These are phyloP conservation scores for Stephania cephalantha DNA, from an alignment of 164 flowering plant species.

Conservation along the genomic window DNA sequence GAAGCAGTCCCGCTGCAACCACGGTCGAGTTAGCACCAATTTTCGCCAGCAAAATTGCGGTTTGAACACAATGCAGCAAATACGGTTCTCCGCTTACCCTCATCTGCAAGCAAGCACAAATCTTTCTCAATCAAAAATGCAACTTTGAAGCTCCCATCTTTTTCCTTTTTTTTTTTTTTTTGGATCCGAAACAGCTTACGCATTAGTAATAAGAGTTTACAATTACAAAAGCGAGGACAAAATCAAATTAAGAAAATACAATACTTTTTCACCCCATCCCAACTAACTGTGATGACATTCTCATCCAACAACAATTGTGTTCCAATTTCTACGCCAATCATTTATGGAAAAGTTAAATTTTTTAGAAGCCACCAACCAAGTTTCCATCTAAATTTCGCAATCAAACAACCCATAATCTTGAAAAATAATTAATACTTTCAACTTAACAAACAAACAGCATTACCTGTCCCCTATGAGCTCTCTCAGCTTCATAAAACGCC, in stretches of 20 bases:
- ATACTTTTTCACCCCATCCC: too few relatives aligned
- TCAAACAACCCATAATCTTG: not conserved
- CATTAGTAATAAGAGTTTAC: too few relatives aligned
- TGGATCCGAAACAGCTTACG: too few relatives aligned
- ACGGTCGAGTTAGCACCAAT: conserved; percentile 87
- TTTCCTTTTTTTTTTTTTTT: too few relatives aligned
- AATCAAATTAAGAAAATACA: too few relatives aligned
- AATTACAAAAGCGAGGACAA: too few relatives aligned
- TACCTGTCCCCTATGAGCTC: conserved; percentile 98
- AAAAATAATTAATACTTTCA: not conserved
- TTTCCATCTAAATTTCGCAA: not conserved
- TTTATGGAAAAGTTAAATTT: too few relatives aligned
- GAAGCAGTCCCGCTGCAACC: conserved; percentile 92
- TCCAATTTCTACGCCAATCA: too few relatives aligned
- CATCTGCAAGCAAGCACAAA: conserved; percentile 39
- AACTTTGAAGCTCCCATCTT: not conserved
- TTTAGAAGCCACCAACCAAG: not conserved
- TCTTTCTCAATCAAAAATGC: conserved; percentile 1
- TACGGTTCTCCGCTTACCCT: conserved; percentile 94
- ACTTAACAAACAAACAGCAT: not conserved
- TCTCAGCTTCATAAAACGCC: conserved; percentile 91
- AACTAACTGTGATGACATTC: too few relatives aligned
- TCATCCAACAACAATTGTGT: too few relatives aligned
- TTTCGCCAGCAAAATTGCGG: conserved; percentile 67
- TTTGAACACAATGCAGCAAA: conserved; percentile 92